These are phyloP conservation scores for Didymella segeticola DNA, from an alignment of 2,329 filamentous ascomycete genomes.

Conservation along the genomic window DNA sequence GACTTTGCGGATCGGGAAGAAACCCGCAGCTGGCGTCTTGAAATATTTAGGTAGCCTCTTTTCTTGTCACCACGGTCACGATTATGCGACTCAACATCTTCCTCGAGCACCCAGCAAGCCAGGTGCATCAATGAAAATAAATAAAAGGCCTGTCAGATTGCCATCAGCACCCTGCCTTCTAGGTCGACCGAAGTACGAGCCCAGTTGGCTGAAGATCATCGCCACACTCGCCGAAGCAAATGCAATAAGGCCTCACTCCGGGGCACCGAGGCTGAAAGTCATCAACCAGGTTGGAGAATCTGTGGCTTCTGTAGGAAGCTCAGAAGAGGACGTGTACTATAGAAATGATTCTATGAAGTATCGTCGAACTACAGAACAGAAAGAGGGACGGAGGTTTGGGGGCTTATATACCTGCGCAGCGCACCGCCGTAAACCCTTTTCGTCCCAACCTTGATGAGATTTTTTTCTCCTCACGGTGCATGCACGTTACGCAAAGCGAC, in stretches of 20 bases:
- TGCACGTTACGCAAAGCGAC: neutral
- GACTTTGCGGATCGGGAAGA: too few species aligned
- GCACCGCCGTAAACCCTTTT: too few species aligned
- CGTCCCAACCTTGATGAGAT: neutral
- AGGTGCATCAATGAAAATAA: conserved; percentile 44
- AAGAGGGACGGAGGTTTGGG: conserved; percentile 7
- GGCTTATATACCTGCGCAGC: conserved; percentile 6
- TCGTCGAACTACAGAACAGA: conserved; percentile 17
- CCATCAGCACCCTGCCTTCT: conserved; percentile 80
- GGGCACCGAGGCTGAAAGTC: conserved; percentile 81
- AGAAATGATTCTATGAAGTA: conserved; percentile 67
- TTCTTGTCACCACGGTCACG: too few species aligned
- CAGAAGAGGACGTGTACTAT: conserved; percentile 95
- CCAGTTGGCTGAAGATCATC: conserved; percentile 88
- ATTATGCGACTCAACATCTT: too few species aligned
- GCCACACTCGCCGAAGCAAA: conserved; percentile 83
- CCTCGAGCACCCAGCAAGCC: conserved; percentile 41
- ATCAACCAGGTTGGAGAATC: conserved; percentile 91
- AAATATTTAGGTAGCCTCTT: too few species aligned
- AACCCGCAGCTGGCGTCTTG: too few species aligned
- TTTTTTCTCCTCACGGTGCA: conserved; percentile 9
- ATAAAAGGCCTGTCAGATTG: conserved; percentile 76
- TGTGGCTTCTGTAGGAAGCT: conserved; percentile 92
- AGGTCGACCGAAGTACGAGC: conserved; percentile 79
- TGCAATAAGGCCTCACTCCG: conserved; percentile 78